Conservation (phyloP, 306 rosid genomes). For the Citrullus mucosospermus region DNA sequence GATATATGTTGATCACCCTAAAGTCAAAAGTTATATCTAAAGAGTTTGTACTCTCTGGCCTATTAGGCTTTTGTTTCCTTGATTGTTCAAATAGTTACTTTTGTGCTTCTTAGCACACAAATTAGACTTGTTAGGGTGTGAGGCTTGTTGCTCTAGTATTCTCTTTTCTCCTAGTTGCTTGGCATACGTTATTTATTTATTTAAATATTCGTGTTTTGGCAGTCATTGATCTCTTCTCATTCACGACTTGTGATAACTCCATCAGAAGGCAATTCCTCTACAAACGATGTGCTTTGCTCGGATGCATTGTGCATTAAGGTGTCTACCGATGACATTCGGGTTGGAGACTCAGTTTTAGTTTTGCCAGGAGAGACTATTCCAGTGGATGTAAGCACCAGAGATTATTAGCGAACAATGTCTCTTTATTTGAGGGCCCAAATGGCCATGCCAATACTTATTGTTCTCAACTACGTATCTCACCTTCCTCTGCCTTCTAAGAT, state of each 20-base stretch:
- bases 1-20: neutral
- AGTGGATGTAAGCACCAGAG: slow-evolving; percentile 62
- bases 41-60: neutral
- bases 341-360: slow-evolving; percentile 86
- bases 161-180: neutral
- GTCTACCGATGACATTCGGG: slow-evolving; percentile 87
- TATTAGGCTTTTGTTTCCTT: neutral
- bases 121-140: neutral
- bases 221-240: slow-evolving; percentile 84
- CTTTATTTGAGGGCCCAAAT: neutral
- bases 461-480: neutral
- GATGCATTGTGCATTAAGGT: slow-evolving; percentile 73
- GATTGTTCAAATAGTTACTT: neutral
- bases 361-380: slow-evolving; percentile 95
- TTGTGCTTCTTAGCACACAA: neutral
- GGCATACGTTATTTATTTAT: neutral
- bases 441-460: neutral
- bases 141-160: neutral
- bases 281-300: slow-evolving; percentile 52
- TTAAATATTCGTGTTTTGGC: slow-evolving; percentile 15
- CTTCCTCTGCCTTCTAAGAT: neutral
- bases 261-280: slow-evolving; percentile 49
- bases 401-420: slow-evolving; percentile 6
- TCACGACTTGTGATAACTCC: slow-evolving; percentile 83
- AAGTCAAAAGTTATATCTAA: neutral